Evolutionary conservation across 2,329 filamentous ascomycete species (phyloP).

Genomic region (Myriosclerotinia scirpicola): DNA sequence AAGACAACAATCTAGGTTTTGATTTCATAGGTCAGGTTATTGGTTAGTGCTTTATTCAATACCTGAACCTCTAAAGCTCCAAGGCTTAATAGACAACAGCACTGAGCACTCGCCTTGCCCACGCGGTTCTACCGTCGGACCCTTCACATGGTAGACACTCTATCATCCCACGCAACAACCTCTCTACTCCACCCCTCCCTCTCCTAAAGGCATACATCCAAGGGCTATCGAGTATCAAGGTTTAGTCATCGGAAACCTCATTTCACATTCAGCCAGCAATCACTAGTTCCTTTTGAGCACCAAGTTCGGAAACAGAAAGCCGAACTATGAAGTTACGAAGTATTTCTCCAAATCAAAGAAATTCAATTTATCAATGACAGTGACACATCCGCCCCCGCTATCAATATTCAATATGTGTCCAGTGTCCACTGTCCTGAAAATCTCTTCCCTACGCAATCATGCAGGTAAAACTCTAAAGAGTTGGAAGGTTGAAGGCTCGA

Average conservation of each 20-base stretch:
- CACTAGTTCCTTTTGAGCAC: not conserved
- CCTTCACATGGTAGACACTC: not conserved
- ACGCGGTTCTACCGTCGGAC: not conserved
- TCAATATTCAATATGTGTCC: too few species aligned
- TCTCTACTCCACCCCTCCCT: not conserved
- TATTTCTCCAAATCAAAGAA: too few species aligned
- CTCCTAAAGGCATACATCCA: not conserved
- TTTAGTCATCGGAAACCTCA: not conserved
- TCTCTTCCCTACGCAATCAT: conserved; percentile 1
- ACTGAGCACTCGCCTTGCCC: not conserved
- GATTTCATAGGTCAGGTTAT: not conserved
- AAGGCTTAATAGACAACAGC: not conserved
- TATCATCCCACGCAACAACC: not conserved
- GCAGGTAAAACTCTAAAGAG: conserved; percentile 1
- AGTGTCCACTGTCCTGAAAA: conserved; percentile 8
- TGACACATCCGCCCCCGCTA: conserved; percentile 1
- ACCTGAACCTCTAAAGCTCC: not conserved
- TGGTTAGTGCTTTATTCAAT: not conserved
- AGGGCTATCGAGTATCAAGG: not conserved
- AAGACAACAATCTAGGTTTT: not conserved
- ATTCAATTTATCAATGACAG: not conserved
- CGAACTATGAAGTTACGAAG: too few species aligned
- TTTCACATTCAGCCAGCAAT: not conserved
- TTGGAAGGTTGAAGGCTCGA: not conserved
- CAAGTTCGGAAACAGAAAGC: not conserved